Conservation (phyloP, 805 yeast genomes). For the Millerozyma miso region DNA sequence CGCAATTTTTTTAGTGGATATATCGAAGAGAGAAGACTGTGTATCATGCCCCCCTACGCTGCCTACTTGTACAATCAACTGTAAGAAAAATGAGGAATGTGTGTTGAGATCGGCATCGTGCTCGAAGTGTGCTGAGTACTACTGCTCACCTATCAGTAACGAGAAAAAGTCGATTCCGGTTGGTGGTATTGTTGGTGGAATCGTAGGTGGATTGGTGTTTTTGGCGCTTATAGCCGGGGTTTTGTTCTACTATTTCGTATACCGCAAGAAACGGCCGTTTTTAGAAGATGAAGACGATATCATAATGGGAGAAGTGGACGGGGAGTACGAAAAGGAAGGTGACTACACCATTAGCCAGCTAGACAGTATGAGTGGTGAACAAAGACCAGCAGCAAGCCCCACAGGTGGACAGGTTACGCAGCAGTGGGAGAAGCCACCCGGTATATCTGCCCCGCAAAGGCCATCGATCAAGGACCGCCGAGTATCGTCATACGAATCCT, state of each 20-base stretch:
- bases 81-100: slow-evolving; percentile 22
- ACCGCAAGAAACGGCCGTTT: slow-evolving; percentile 31
- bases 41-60: slow-evolving; percentile 26
- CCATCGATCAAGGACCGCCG: slow-evolving; percentile 15
- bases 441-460: not conserved
- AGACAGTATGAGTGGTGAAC: slow-evolving; percentile 13
- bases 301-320: slow-evolving; percentile 14
- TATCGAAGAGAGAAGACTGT: slow-evolving; percentile 26
- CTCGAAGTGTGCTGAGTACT: slow-evolving; percentile 19
- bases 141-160: slow-evolving; percentile 17
- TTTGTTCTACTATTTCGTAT: slow-evolving; percentile 26
- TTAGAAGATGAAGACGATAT: slow-evolving; percentile 22
- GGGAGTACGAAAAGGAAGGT: slow-evolving; percentile 7
- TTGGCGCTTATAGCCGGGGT: slow-evolving; percentile 20
- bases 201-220: slow-evolving; percentile 33
- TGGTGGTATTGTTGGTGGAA: slow-evolving; percentile 42
- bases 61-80: slow-evolving; percentile 22
- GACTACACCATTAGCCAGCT: slow-evolving; percentile 13
- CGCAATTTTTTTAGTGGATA: not conserved
- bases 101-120: slow-evolving; percentile 19
- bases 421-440: not conserved
- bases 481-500: slow-evolving; percentile 39
- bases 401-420: not conserved
- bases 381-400: slow-evolving; percentile 4
- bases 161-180: slow-evolving; percentile 13